These are phyloP conservation scores for Cordyceps cateniannulata DNA, from an alignment of 2,329 filamentous ascomycete genomes.

Conservation along the genomic window DNA sequence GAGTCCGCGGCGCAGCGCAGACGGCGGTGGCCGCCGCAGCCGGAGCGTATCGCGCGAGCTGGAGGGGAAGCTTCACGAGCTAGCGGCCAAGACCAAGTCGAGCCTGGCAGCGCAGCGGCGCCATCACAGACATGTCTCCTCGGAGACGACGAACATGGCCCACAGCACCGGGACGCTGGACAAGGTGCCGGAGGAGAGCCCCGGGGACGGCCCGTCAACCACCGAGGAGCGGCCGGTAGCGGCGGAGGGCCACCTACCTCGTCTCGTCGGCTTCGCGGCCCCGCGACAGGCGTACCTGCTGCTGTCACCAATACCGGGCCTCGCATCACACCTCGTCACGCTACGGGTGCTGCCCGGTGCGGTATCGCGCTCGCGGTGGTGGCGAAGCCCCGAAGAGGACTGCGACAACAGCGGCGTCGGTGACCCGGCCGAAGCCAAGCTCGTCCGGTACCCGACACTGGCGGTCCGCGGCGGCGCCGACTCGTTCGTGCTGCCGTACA, in stretches of 20 bases:
- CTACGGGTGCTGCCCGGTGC: conserved; percentile 44
- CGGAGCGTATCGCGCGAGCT: conserved; percentile 16
- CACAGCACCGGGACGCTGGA: neutral
- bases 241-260: conserved; percentile 22
- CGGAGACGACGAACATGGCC: neutral
- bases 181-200: neutral
- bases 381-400: neutral
- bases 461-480: conserved; percentile 72
- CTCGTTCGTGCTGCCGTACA: conserved; percentile 60
- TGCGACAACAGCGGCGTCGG: too few species aligned
- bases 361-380: conserved; percentile 16
- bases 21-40: conserved; percentile 20
- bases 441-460: conserved; percentile 54
- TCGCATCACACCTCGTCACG: conserved; percentile 56
- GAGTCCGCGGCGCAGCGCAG: conserved; percentile 23
- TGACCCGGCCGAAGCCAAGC: conserved; percentile 46
- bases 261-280: conserved; percentile 27
- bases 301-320: conserved; percentile 59
- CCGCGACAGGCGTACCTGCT: conserved; percentile 52
- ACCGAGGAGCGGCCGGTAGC: conserved; percentile 16
- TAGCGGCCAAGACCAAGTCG: conserved; percentile 7
- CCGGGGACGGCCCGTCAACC: neutral
- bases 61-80: conserved; percentile 13
- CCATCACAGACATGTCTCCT: neutral
- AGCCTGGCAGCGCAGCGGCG: neutral